These are phyloP conservation scores for Podospora tetraspora DNA, from an alignment of 495 filamentous ascomycete genomes.

Conservation along the genomic window DNA sequence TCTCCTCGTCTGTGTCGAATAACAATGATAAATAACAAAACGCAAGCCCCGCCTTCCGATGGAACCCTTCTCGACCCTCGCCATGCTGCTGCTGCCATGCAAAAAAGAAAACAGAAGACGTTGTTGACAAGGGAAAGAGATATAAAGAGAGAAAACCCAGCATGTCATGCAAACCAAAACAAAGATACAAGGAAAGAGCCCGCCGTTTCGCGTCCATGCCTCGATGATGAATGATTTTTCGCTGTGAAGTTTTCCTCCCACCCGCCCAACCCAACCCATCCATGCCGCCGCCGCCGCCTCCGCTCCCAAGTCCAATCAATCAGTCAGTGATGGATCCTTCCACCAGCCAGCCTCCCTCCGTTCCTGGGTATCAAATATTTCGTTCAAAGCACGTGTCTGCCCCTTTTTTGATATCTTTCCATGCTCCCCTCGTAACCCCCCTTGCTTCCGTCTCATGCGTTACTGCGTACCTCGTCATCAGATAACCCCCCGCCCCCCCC, in stretches of 20 bases:
- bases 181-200: background rate
- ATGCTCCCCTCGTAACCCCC: background rate
- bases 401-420: constrained; percentile 6
- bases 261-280: background rate
- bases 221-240: background rate
- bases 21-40: background rate
- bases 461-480: background rate
- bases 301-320: background rate
- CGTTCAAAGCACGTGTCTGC: background rate
- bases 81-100: background rate
- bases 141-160: background rate
- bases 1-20: background rate
- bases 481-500: no score
- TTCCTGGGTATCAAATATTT: constrained; percentile 9
- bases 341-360: background rate
- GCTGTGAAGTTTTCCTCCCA: background rate
- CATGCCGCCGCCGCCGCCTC: background rate
- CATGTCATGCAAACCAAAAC: background rate
- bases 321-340: background rate
- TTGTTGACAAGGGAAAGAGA: background rate
- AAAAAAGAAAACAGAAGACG: background rate
- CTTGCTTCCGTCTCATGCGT: background rate
- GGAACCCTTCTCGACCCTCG: background rate
- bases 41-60: background rate
- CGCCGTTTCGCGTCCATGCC: background rate